A percentile compares a stretch with the other conserved stretches of the same genome.
phyloP scores from a whole-genome alignment of 805 yeast species.

The Priceomyces haplophilus region DNA sequence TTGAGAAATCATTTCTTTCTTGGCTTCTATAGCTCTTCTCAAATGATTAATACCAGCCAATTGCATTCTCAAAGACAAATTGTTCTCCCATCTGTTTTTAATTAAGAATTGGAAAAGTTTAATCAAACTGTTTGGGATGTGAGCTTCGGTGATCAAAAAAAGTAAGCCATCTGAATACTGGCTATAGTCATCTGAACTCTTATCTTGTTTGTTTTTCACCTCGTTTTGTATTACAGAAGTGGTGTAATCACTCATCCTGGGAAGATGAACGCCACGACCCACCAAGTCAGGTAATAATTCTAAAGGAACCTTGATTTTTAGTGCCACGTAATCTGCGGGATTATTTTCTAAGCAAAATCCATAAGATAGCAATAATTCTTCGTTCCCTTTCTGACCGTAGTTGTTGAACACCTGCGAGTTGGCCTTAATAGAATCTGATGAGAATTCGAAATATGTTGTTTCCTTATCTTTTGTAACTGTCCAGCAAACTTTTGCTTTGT shows the following conservation, averaged over 20 bases:
- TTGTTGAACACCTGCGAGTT: constrained; percentile 67
- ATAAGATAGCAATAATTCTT: constrained; percentile 74
- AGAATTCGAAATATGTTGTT: constrained; percentile 39
- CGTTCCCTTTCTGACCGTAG: constrained; percentile 87
- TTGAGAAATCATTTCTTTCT: constrained; percentile 38
- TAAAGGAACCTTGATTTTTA: constrained; percentile 55
- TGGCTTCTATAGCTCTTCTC: constrained; percentile 49
- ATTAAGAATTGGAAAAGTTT: constrained; percentile 55
- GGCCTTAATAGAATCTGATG: constrained; percentile 26
- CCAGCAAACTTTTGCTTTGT: constrained; percentile 66
- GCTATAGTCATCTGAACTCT: constrained; percentile 7
- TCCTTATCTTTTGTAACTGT: constrained; percentile 13
- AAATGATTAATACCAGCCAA: constrained; percentile 61
- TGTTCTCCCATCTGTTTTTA: constrained; percentile 46
- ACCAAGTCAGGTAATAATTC: constrained; percentile 29
- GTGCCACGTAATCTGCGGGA: constrained; percentile 53
- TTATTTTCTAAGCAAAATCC: constrained; percentile 69
- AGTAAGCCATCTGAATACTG: constrained; percentile 33
- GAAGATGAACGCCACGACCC: constrained; percentile 36
- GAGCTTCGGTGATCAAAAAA: constrained; percentile 33
- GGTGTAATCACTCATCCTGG: constrained; percentile 36
- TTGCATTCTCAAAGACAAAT: constrained; percentile 49
- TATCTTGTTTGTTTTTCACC: background rate
- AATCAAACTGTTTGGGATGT: constrained; percentile 44
- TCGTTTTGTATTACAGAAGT: constrained; percentile 26